Base-by-base conservation (phyloP, 1,284 basidiomycete species). In the Prillingera fragicola region DNA sequence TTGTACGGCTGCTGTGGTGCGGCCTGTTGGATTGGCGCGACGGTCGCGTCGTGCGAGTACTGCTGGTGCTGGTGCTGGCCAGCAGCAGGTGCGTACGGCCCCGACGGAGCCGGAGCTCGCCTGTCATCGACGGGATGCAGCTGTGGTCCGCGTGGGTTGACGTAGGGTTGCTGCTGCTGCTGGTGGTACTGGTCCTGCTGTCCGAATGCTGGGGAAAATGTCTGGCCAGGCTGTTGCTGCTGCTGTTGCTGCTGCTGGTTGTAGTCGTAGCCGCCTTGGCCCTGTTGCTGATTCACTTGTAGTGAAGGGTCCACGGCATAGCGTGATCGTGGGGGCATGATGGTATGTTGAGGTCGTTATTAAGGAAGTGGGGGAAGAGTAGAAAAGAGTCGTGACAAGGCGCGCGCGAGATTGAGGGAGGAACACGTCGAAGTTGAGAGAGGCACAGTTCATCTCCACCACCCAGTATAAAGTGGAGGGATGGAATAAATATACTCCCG, bases 221-320 rank as follows among this genome's bases (percentile, higher is more conserved):
- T 27, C 12, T 44, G 17, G 33, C 29, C 31, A 24, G 45, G 42
- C 26, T 52, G 50, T 15, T 46, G 48, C 35, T 57, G 55, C 23
- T 57, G 59, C 34, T 63, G 63, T 21, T 55, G 55, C 33, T 50
- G 50, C 15, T 52, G 50, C 24, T 24, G 56, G n/a, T n/a, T n/a
- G n/a, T n/a, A n/a, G n/a, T n/a, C n/a, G n/a, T n/a, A n/a, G n/a
- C n/a, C n/a, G n/a, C n/a, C n/a, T n/a, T n/a, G n/a, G 48, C 14
- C 50, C 48, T 40, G 41, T 42, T 49, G 48, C 36, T 36, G 45
- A 7, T 50, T 60, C 28, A 43, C 62, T 15, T 54, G 54, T 15
- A 72, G 57, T 27, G 65, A 66, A 7, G 70, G 70, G 41, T 72
- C 70, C 7, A 71, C 67, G 14, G 65, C 70, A 43, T 72, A 67